Base-by-base conservation (phyloP, 371 early-diverging fungal species). In the Rhizomucor pusillus region DNA sequence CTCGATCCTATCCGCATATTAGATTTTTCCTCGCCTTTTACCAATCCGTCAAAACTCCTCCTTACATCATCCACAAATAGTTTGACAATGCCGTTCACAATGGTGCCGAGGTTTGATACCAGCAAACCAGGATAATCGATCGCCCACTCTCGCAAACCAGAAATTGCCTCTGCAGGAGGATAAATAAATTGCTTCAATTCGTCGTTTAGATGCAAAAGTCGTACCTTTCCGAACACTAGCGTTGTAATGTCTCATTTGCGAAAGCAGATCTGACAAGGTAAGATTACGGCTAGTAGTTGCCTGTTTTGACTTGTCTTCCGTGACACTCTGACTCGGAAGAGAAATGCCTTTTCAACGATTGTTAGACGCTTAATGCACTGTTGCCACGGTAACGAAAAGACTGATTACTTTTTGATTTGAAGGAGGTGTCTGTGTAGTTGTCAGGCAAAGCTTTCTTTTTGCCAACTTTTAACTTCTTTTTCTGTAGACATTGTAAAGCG, bases 401-500 rank as follows among this genome's bases (percentile, higher is more conserved):
- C 18, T 5, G 12, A 46, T 55, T 80, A 90, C 90, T 77, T 75
- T 85, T 86, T 0, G 94, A 81, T 40, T 82, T 87, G 69, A 94
- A 92, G 10, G 91, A 87, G n/a, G 90, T 87, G 50, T 92, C 89
- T 16, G 94, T 93, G 36, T 80, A 81, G 66, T 84, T 95, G 43
- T 79, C 79, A 9, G 93, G 76, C n/a, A 82, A 69, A 16, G 83
- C 79, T 75, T 90, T 88, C 67, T 88, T 88, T 69, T 93, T 90
- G 45, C 96, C 96, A 39, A 95, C 87, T 67, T 95, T 95, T 36
- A 95, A 82, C 71, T 90, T 92, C 59, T 87, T 85, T 89, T 95
- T 94, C 88, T 89, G 72, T 47, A 36, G 22, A 16, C 5, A 22
- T n/a, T 14, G 46, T 40, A 20, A 36, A 13, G 12, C 29, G 35